Percentiles rank a stretch among this genome's conserved stretches.
phyloP scores from a whole-genome alignment of 208 protist genomes.

The Pavlovales sp. region DNA sequence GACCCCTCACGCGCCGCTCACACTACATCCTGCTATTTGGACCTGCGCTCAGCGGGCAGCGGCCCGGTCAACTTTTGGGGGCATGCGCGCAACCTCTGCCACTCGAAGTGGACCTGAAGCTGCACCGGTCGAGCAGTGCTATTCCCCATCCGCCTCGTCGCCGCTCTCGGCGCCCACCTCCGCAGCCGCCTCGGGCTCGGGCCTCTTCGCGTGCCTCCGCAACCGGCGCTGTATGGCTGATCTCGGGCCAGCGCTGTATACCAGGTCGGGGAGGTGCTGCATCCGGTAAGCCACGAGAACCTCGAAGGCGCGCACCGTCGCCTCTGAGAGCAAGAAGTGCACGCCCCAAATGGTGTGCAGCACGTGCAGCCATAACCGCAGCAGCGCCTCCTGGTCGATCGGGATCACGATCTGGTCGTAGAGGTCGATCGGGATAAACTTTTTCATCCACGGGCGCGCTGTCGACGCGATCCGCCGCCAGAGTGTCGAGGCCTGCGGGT shows the following conservation, averaged over 20 bases:
- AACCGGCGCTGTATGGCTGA: no score
- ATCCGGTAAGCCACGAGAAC: neutral
- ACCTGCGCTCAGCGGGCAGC: no score
- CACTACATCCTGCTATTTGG: no score
- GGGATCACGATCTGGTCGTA: conserved; percentile 4
- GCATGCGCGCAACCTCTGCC: no score
- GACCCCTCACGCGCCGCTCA: no score
- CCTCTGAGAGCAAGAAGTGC: neutral
- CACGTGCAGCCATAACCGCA: neutral
- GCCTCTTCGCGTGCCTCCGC: no score
- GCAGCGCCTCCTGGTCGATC: neutral
- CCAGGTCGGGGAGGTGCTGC: neutral
- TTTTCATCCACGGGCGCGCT: neutral
- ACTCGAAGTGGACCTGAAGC: no score
- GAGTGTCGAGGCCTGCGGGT: neutral
- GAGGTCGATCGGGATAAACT: neutral
- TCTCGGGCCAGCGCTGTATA: neutral
- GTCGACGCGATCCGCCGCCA: neutral
- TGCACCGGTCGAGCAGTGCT: no score
- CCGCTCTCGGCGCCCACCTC: no score
- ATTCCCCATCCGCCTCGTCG: no score
- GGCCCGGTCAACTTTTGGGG: no score
- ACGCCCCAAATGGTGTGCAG: neutral
- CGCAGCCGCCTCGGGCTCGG: no score
- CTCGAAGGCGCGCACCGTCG: neutral